A percentile compares a stretch with the other conserved stretches of the same genome.
Conservation (phyloP, 768 basidiomycete genomes). For the Calvatia gigantea region DNA sequence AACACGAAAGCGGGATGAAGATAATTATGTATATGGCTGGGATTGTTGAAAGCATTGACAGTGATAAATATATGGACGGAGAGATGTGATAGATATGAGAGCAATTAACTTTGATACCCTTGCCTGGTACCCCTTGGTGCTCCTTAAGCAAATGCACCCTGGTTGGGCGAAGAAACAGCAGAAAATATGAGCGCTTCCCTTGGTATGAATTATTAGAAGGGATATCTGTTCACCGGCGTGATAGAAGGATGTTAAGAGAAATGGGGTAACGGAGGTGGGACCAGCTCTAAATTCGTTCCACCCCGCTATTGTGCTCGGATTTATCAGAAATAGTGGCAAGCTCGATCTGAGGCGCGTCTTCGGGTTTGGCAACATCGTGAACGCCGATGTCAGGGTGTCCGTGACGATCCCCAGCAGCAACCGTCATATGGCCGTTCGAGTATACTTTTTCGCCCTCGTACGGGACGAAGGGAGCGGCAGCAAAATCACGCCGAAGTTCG, state of each 20-base stretch:
- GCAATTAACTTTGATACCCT: neutral
- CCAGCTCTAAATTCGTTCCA: too few relatives aligned
- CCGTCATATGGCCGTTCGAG: conserved; percentile 15
- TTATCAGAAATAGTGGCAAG: neutral
- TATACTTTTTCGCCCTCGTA: conserved; percentile 17
- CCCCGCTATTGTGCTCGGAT: neutral
- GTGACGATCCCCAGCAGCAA: conserved; percentile 36
- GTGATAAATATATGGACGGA: conserved; percentile 9
- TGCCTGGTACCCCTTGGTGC: neutral
- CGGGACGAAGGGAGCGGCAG: conserved; percentile 39
- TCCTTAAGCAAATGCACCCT: neutral
- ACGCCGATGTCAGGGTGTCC: conserved; percentile 30
- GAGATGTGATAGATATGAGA: neutral
- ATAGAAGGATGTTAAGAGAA: neutral
- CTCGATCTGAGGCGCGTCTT: neutral
- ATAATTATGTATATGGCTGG: conserved; percentile 66
- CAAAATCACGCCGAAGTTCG: conserved; percentile 66
- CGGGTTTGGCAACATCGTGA: conserved; percentile 5
- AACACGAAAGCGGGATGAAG: conserved; percentile 12
- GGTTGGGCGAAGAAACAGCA: neutral
- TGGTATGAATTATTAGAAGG: conserved; percentile 3
- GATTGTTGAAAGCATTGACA: conserved; percentile 50
- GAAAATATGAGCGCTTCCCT: neutral
- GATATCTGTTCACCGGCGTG: neutral
- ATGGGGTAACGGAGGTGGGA: too few relatives aligned